phyloP scores from a whole-genome alignment of 1,284 basidiomycete species.

The Nidula niveotomentosa region DNA sequence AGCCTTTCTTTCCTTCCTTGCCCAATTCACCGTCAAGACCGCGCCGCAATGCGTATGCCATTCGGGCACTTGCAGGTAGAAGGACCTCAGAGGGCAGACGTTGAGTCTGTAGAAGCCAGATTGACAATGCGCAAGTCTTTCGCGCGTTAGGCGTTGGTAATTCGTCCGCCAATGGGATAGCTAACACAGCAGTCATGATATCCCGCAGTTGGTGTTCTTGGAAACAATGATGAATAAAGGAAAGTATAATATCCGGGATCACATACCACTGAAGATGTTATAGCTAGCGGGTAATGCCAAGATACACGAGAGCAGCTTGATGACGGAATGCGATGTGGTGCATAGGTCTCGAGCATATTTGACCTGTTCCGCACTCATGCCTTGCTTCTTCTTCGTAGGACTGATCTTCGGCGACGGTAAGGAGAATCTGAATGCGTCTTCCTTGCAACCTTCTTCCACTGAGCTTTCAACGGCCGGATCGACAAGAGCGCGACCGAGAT shows the following conservation, averaged over 20 bases:
- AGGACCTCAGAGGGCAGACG: constrained; percentile 63
- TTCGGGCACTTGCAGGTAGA: constrained; percentile 56
- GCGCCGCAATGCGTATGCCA: constrained; percentile 66
- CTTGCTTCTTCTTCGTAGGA: constrained; percentile 56
- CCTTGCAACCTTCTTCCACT: constrained; percentile 10
- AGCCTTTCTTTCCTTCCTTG: constrained; percentile 83
- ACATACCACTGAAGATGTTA: constrained; percentile 61
- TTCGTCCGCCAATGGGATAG: constrained; percentile 64
- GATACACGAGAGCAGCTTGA: constrained; percentile 59
- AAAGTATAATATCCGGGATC: background rate
- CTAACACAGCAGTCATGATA: constrained; percentile 61
- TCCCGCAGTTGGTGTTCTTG: constrained; percentile 57
- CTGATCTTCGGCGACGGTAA: constrained; percentile 47
- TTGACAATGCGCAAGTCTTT: constrained; percentile 77
- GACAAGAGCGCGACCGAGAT: constrained; percentile 60
- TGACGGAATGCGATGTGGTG: constrained; percentile 63
- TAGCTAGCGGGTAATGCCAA: constrained; percentile 60
- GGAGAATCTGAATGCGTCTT: constrained; percentile 11
- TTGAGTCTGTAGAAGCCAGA: constrained; percentile 70
- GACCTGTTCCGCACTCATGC: constrained; percentile 73
- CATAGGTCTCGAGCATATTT: constrained; percentile 77
- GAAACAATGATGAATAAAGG: background rate
- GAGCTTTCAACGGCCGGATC: constrained; percentile 39
- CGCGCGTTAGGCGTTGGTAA: constrained; percentile 78
- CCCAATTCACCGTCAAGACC: constrained; percentile 82